Evolutionary conservation across 106 monocot genomes (phyloP), one percentile per base, ranked within the genome.

Genomic region (Cymbidium sinense): DNA sequence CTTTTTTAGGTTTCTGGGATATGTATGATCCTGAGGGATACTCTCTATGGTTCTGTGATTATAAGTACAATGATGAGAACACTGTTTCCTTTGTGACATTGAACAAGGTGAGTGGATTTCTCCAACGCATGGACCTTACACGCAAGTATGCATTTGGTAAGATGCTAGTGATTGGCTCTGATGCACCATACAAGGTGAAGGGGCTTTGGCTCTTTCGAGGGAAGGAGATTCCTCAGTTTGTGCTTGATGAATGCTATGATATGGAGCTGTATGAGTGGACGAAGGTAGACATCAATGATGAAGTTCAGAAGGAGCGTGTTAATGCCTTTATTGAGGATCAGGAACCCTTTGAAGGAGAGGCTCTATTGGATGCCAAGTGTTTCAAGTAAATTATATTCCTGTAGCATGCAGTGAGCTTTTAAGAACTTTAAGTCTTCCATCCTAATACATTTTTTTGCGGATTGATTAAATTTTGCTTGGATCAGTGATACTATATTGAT

Each of bases 271-370:
- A 90, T 28, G 81, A 86, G 70, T 90, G 90, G 90, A 82, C 76
- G 12, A 87, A 90, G 83, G 90, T 82, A 0, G 87, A 90, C 55
- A 70, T 87, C 12, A 36, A 47, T 31, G 83, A 90, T 27, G 90
- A 90, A 44, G 90, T 70, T 10, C 90, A 90, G 77, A 90, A 84
- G 81, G 90, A 90, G 83, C 75, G 85, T 0, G 90, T 81, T 28
- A 90, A 81, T 80, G 85, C 85, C 19, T 85, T 90, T 87, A 90
- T 87, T 20, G 90, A 90, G 81, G 90, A 90, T 31, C 87, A 83
- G 85, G 90, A 90, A 71, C 90, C 90, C n/a, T 90, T 90, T 19
- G 90, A 90, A 69, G 87, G 87, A 1, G 87, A 90, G 74, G 87
- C 85, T 29, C 79, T 90, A 2, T 52, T 87, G 21, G 90, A 90